Evolutionary conservation across 1,284 basidiomycete genomes (phyloP), one percentile per base, ranked within the genome.

Genomic region (Sutorius eximius): DNA sequence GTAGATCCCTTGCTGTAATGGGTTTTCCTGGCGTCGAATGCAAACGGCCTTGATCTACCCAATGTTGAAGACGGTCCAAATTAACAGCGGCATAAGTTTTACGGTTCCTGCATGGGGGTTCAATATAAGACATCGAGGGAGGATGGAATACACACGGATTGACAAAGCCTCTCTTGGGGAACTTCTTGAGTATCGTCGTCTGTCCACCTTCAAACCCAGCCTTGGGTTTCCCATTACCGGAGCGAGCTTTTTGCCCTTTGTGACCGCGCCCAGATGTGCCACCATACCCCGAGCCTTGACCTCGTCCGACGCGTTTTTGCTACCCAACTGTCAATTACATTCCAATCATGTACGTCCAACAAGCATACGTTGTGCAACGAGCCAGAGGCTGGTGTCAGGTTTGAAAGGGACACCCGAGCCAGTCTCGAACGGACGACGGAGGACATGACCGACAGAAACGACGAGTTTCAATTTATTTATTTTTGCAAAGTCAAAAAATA

Each of bases 191-290:
- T 54, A 99, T 83, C 8, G 96, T 92, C 22, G 95, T 98, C 73
- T 98, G 96, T 61, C 96, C 96, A 68, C 96, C 96, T 72, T 97
- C 95, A 63, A 98, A 99, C 7, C 88, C 86, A 30, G 85, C 79
- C 61, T 82, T 85, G 27, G 68, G 68, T 45, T 93, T 91, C n/a
- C 94, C 92, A 63, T 92, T 89, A 6, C 96, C 95, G 20, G 91
- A 85, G 53, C 96, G 85, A 42, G 95, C 89, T 58, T 95, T 96
- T 72, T 97, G 95, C 65, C 96, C 96, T 69, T 99, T 99, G 73
- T 93, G 85, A 75, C 96, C 96, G 52, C 93, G 84, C 59, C 94
- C 94, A 5, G 95, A 87, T 0, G 95, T 98, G 55, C 93, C 89
- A 64, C 96, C 96, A 61, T 91, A 83, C 30, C 89, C 90, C 1